Evolutionary conservation across 768 basidiomycete species (phyloP), one percentile per base, ranked within the genome.

Genomic region (Butyriboletus loyo): DNA sequence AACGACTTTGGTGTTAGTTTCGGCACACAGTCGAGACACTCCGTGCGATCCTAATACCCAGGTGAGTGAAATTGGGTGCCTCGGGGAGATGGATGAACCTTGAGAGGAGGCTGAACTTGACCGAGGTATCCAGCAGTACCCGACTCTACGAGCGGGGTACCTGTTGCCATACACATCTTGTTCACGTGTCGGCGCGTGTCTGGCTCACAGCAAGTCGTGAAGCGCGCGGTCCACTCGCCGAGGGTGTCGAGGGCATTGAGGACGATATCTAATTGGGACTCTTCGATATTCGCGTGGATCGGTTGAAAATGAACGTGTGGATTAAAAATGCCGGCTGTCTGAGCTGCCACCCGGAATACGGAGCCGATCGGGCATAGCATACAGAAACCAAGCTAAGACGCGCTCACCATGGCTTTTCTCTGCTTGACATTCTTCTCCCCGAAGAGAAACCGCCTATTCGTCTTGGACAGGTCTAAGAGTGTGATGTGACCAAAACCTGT

Each of bases 61-160:
- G 31, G 47, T 59, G 38, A 49, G 55, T 9, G 7, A 28, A 15
- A 28, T 21, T 3, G 53, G 38, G 37, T 1, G 37, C 4, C 21
- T 47, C 4, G 37, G 14, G 22, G 14, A 25, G 44, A 54, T 7
- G 52, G 68, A 48, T 58, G 38, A 51, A 91, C 93, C 78, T 92
- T 92, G 47, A 92, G 72, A 39, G 98, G 76, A 21, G 97, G 96
- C 56, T 97, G 95, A 0, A 98, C 96, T 66, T 99, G 97, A 13
- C 97, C 97, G 7, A 97, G 78, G 66, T 98, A 99, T 0, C 97
- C 97, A 5, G 93, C 92, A 3, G 97, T 98, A 3, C 97, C 97
- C 9, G 91, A 94, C 65, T 99, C 97, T 21, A 99, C 92, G 7
- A 98, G 77, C 0, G 95, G 95, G 0, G 96, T 82, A 48, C 81